phyloP scores from a whole-genome alignment of 306 rosid genomes.

The Alnus glutinosa region DNA sequence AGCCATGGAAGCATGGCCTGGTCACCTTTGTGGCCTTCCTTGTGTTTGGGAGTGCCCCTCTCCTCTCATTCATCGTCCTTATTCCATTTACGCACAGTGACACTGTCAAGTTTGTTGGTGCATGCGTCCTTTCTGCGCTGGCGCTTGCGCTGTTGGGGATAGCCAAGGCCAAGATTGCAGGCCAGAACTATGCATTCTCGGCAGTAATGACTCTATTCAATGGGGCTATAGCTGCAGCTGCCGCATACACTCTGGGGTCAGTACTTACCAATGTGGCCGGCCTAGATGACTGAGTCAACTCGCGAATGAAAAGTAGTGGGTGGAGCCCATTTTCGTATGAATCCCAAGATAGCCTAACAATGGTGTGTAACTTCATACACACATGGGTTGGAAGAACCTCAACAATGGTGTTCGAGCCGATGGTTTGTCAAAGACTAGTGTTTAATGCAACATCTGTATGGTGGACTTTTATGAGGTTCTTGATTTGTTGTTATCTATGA shows the following conservation, averaged over 20 bases:
- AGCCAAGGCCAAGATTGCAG: constrained; percentile 56
- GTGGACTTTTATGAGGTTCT: too few relatives aligned
- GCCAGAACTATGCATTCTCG: constrained; percentile 42
- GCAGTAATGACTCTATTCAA: constrained; percentile 38
- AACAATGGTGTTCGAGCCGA: too few relatives aligned
- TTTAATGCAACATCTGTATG: too few relatives aligned
- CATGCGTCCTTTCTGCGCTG: constrained; percentile 52
- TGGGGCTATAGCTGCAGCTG: constrained; percentile 53
- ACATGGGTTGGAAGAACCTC: too few relatives aligned
- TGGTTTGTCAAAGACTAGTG: too few relatives aligned
- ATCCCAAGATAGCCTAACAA: too few relatives aligned
- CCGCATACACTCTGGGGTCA: constrained; percentile 57
- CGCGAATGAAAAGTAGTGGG: too few relatives aligned
- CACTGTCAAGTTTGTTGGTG: constrained; percentile 44
- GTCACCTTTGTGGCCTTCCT: constrained; percentile 51
- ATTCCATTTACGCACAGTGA: constrained; percentile 53
- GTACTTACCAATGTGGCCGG: constrained; percentile 45
- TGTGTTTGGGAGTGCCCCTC: constrained; percentile 49
- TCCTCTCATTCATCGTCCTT: constrained; percentile 60
- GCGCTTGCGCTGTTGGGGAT: constrained; percentile 53
- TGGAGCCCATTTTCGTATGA: too few relatives aligned
- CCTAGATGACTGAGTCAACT: constrained; percentile 17
- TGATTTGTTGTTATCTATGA: too few relatives aligned
- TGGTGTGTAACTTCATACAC: too few relatives aligned
- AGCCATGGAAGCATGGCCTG: constrained; percentile 65